Evolutionary conservation across 2,329 filamentous ascomycete species (phyloP).

Genomic region (Metarhizium guizhouense): DNA sequence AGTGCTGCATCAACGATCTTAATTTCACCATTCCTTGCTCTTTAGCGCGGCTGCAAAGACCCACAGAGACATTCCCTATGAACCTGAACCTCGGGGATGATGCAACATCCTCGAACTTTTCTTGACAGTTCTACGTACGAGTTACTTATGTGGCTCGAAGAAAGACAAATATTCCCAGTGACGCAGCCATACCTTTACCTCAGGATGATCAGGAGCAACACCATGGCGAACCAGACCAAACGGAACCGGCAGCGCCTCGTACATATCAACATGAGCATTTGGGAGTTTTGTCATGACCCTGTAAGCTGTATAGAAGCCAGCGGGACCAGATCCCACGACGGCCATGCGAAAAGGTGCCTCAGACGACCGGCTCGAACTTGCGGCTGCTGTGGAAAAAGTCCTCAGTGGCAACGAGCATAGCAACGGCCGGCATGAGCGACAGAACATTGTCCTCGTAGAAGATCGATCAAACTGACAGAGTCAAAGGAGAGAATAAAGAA

Average conservation of each 20-base stretch:
- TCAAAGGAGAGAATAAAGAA: not conserved
- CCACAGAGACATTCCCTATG: conserved; percentile 80
- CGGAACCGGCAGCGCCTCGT: conserved; percentile 84
- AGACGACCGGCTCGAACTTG: not conserved
- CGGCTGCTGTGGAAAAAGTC: not conserved
- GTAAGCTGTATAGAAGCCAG: conserved; percentile 91
- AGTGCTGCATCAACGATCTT: conserved; percentile 62
- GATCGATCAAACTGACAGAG: not conserved
- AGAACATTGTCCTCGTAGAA: not conserved
- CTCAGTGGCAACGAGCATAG: not conserved
- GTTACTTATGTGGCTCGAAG: conserved; percentile 1
- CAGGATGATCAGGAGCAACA: conserved; percentile 95
- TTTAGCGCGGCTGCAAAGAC: conserved; percentile 35
- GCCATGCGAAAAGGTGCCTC: conserved; percentile 65
- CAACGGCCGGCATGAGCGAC: not conserved
- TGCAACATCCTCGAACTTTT: conserved; percentile 86
- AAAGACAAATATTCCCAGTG: not conserved
- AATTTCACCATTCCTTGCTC: conserved; percentile 52
- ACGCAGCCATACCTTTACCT: conserved; percentile 73
- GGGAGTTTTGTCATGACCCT: conserved; percentile 70
- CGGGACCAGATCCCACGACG: conserved; percentile 86
- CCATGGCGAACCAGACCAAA: conserved; percentile 90
- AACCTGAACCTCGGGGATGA: conserved; percentile 77
- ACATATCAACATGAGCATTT: conserved; percentile 81
- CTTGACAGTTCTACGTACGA: conserved; percentile 70